Conservation (phyloP, 192 early-diverging fungal genomes). For the Rhizoclosmatium sp. region DNA sequence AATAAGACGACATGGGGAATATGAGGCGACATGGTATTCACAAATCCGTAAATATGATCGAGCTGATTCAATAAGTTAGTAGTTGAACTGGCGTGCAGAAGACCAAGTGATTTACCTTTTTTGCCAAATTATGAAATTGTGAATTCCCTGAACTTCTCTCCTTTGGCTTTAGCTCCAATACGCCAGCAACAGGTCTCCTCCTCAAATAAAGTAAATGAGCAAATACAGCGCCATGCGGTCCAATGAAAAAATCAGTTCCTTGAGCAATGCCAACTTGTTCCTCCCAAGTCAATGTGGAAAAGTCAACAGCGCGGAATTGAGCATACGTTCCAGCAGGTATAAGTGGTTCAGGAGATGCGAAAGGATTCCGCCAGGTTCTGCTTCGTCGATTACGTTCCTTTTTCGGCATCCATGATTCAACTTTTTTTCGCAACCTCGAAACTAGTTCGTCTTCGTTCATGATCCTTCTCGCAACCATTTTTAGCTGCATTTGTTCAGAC, state of each 20-base stretch:
- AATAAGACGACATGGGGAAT: neutral
- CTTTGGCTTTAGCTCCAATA: constrained; percentile 36
- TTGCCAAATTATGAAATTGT: constrained; percentile 37
- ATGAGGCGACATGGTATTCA: neutral
- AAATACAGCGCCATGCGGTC: constrained; percentile 40
- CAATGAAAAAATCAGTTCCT: constrained; percentile 36
- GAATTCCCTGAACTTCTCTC: constrained; percentile 22
- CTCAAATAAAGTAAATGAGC: constrained; percentile 34
- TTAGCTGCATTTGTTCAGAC: neutral
- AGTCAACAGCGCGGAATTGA: constrained; percentile 35
- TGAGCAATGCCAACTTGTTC: constrained; percentile 35
- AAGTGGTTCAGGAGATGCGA: neutral
- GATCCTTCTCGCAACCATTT: neutral
- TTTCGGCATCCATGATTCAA: neutral
- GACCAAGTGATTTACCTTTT: constrained; percentile 6
- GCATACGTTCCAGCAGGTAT: neutral
- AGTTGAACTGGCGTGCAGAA: neutral
- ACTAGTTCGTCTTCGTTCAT: neutral
- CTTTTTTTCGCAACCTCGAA: neutral
- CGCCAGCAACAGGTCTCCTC: constrained; percentile 4
- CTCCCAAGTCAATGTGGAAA: constrained; percentile 31
- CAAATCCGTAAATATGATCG: neutral
- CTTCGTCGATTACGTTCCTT: neutral
- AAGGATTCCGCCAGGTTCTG: neutral
- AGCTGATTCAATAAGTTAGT: neutral